Base-by-base conservation (phyloP, 805 yeast genomes). In the Grigorovia humatica region DNA sequence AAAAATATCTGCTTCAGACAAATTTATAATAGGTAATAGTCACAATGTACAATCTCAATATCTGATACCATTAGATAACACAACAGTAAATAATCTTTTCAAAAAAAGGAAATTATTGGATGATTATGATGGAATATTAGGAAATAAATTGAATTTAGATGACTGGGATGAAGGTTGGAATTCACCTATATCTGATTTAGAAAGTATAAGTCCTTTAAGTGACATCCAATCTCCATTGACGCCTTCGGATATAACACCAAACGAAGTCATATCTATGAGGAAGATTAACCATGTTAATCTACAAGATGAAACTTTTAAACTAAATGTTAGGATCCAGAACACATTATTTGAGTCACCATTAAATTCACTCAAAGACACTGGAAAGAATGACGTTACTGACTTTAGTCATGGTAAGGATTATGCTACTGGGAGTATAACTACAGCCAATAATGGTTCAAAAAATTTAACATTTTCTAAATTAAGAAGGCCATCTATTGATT, bases 191-290 rank as follows among this genome's bases (percentile, higher is more conserved):
- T 55, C 61, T 11, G 64, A 60, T 43, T 46, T 53, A 15, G 62
- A 57, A 15, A 51, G 57, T 5, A 54, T 57, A 9, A 60, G 64
- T 54, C 64, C 64, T 13, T 49, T 57, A 19, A 58, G 61, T 53
- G 64, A 60, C 40, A 47, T 54, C 8, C 55, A 58, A 27, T 57
- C 61, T 15, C 49, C 42, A 13, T 38, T 38, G 17, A 38, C 42
- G 13, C 42, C 42, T 13, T 13, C 17, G 12, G 42, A 38, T 38
- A 38, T 38, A 15, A 38, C 42, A 13, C 42, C 42, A 38, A 38
- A 15, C 13, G 18, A 38, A 38, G 15, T 38, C 6, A n/a, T 13
- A 13, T n/a, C 42, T 13, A 13, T 38, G 15, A 38, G 13, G 11
- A 38, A 15, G 15, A 15, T 38, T 15, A 15, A 46, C 13, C 12